Percentiles rank a stretch among this genome's conserved stretches.
Evolutionary conservation across 164 flowering plant genomes (phyloP).

Genomic region (Stephania cephalantha): DNA sequence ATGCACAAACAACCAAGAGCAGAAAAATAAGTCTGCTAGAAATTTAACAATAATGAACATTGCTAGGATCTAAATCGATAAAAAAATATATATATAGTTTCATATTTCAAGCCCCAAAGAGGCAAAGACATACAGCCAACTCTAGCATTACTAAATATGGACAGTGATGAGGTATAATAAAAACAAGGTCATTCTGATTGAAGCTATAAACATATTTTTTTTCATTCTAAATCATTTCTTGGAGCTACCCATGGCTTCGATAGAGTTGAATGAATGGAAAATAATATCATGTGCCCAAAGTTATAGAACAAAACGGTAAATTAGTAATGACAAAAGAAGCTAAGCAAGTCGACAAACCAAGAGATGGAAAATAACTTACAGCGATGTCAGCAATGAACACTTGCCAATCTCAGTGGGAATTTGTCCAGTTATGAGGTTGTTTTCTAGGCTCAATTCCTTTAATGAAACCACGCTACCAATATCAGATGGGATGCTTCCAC

Average conservation of each 20-base stretch:
- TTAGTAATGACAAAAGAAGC: background rate
- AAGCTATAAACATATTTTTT: background rate
- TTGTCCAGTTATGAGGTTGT: slow-evolving; percentile 43
- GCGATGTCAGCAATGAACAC: slow-evolving; percentile 46
- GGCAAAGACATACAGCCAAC: background rate
- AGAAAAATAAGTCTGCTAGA: slow-evolving; percentile 8
- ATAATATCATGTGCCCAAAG: background rate
- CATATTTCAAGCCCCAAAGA: background rate
- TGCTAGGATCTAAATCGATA: background rate
- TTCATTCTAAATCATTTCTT: background rate
- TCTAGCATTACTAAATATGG: background rate
- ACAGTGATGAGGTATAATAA: background rate
- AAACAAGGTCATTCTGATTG: background rate
- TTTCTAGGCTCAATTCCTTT: slow-evolving; percentile 54
- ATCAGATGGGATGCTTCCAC: slow-evolving; percentile 68
- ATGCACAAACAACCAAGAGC: slow-evolving; percentile 10
- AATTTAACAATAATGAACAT: background rate
- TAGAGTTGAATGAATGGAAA: background rate
- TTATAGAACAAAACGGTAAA: background rate
- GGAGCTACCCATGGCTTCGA: background rate
- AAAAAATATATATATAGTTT: background rate
- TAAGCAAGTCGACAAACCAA: background rate
- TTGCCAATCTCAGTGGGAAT: slow-evolving; percentile 56
- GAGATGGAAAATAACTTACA: slow-evolving; percentile 45
- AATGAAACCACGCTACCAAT: slow-evolving; percentile 59